These are phyloP conservation scores for Davidsoniella eucalypti DNA, from an alignment of 2,329 filamentous ascomycete genomes.

Conservation along the genomic window DNA sequence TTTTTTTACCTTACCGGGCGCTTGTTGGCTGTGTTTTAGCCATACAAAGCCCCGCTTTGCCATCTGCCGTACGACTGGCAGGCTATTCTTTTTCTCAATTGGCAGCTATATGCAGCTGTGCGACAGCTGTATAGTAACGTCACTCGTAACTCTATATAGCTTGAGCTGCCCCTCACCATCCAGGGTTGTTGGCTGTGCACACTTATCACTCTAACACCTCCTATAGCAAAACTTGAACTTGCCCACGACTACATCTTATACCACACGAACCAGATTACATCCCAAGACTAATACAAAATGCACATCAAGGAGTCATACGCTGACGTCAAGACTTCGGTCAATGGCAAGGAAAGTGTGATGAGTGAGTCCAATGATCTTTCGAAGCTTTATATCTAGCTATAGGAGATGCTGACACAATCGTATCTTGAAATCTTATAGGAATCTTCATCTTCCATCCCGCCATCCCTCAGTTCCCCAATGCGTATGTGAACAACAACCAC, in stretches of 20 bases:
- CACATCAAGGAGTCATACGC: conserved; percentile 36
- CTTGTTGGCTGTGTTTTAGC: too few species aligned
- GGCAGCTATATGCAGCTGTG: too few species aligned
- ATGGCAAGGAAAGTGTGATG: conserved; percentile 39
- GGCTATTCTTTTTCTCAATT: too few species aligned
- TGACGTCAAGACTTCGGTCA: conserved; percentile 33
- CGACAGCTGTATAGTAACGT: too few species aligned
- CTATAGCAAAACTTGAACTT: background rate
- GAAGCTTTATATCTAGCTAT: background rate
- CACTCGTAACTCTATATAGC: too few species aligned
- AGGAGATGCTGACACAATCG: background rate
- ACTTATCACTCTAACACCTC: too few species aligned
- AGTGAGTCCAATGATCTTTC: conserved; percentile 21
- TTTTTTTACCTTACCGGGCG: background rate
- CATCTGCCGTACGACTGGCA: too few species aligned
- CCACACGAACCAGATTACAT: background rate
- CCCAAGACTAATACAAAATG: conserved; percentile 21
- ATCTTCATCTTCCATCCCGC: conserved; percentile 80
- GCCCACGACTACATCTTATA: background rate
- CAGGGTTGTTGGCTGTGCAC: too few species aligned
- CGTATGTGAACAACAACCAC: conserved; percentile 31
- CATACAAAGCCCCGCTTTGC: too few species aligned
- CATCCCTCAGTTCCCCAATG: conserved; percentile 72
- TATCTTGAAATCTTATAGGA: conserved; percentile 32
- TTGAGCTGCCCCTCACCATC: too few species aligned